Evolutionary conservation across 2,329 filamentous ascomycete genomes (phyloP).

Genomic region (Epichloe hybrida): DNA sequence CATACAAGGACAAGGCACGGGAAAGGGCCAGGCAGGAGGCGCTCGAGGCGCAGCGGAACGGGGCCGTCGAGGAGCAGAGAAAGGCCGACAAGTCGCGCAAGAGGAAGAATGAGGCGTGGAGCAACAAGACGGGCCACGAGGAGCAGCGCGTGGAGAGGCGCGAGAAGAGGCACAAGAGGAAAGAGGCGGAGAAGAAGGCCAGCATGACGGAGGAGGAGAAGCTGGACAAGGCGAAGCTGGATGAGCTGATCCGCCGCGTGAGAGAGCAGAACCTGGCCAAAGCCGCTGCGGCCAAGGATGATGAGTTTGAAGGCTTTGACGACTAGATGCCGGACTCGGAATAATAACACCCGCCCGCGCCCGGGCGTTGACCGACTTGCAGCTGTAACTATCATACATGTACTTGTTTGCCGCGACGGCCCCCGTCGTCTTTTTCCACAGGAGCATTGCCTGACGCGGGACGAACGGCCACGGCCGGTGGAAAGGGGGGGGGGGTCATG

Average conservation of each 20-base stretch:
- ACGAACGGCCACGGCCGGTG: too few relatives aligned
- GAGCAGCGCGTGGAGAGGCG: constrained; percentile 46
- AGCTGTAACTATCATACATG: too few relatives aligned
- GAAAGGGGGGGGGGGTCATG: too few relatives aligned
- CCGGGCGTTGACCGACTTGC: not conserved
- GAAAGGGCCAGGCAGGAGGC: constrained; percentile 51
- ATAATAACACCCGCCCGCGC: constrained; percentile 16
- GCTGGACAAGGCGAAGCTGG: constrained; percentile 46
- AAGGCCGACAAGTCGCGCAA: constrained; percentile 36
- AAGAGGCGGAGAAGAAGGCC: constrained; percentile 48
- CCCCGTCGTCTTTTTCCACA: too few relatives aligned
- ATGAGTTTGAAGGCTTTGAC: constrained; percentile 48
- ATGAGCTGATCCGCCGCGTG: constrained; percentile 52
- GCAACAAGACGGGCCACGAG: constrained; percentile 53
- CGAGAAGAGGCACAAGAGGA: constrained; percentile 50
- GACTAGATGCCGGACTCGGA: constrained; percentile 18
- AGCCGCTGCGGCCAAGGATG: constrained; percentile 20
- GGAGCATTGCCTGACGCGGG: too few relatives aligned
- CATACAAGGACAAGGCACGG: constrained; percentile 58
- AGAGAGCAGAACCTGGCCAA: constrained; percentile 40
- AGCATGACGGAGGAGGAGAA: constrained; percentile 61
- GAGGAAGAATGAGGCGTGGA: constrained; percentile 58
- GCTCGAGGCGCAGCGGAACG: constrained; percentile 34
- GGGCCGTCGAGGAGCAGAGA: constrained; percentile 23
- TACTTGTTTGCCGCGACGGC: too few relatives aligned